Evolutionary conservation across 352 stramenopile genomes (phyloP), one percentile per base, ranked within the genome.

Genomic region (Globisporangium camurandrum): DNA sequence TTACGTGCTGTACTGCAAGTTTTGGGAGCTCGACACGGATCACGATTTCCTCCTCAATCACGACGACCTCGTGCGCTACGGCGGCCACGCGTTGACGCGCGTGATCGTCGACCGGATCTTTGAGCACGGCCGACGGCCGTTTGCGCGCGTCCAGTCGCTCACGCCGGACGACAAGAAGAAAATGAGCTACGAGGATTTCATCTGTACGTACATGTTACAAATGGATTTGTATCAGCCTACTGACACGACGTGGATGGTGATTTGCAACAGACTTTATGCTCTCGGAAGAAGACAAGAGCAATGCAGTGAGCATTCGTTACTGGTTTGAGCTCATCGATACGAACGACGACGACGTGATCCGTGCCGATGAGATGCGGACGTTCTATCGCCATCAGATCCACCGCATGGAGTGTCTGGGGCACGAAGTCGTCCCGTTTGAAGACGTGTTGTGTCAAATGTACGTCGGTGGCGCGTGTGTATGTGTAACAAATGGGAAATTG

Each of bases 1-100:
- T 59, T 99, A 99, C 69, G 96, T 99, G 46, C 65, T 99, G 31
- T 99, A 99, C 69, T 99, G 96, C 74, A 95, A 98, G 60, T 99
- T 99, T 59, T 99, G 96, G 95, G 97, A 99, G 61, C 84, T 99
- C 22, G 97, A 99, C 75, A 92, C 94, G 42, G 83, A 94, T 49
- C 83, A 92, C 61, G 83, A 94, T 49, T 94, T 94, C 51, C 61
- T 88, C 23, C 64, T 94, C 31, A 90, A 71, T 44, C 76, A 66
- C 26, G 83, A 94, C 48, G 83, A 94, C 49, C 71, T 94, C 48
- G 74, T 88, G 43, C 78, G 83, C 37, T 94, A 94, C 64, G 83
- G 80, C 7, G 77, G 76, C 43, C 83, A 94, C 52, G 73, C 78
- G 38, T 63, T 94, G 55, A 94, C 83, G 59, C 72, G 81, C 49